Conservation (phyloP, 345 rosid genomes). For the Murraya koenigii region DNA sequence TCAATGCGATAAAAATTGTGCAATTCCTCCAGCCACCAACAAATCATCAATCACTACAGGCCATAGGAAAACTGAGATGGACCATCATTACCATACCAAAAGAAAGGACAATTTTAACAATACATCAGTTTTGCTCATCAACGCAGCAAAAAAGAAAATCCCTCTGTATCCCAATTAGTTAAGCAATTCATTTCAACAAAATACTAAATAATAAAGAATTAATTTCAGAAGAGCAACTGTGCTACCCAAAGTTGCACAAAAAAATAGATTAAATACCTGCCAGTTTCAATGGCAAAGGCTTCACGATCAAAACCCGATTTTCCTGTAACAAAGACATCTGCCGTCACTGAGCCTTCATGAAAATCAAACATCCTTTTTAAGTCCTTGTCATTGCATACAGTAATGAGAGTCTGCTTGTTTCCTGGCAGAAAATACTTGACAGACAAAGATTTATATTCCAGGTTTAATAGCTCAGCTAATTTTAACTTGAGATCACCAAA, state of each 20-base stretch:
- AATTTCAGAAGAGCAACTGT: not conserved
- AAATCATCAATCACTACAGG: conserved; percentile 5
- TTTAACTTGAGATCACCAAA: conserved; percentile 70
- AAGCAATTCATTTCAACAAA: not conserved
- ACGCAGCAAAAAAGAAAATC: not conserved
- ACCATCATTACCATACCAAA: not conserved
- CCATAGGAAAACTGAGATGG: not conserved
- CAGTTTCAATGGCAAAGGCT: conserved; percentile 21
- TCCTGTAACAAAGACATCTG: conserved; percentile 65
- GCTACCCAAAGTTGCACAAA: not conserved
- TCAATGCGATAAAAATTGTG: not conserved
- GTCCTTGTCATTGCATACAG: conserved; percentile 67
- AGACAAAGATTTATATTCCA: conserved; percentile 60
- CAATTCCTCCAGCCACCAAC: not conserved
- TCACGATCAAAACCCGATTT: conserved; percentile 55
- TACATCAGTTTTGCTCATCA: not conserved
- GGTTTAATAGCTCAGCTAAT: conserved; percentile 67
- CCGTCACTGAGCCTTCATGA: conserved; percentile 65
- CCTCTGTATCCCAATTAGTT: not conserved
- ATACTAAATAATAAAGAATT: conserved; percentile 8
- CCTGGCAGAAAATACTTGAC: conserved; percentile 91
- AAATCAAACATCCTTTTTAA: conserved; percentile 79
- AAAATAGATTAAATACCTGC: conserved; percentile 39
- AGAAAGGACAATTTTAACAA: not conserved
- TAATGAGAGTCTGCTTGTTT: conserved; percentile 65